Conservation (phyloP, 2,329 filamentous ascomycete species). For the Claviceps capensis region DNA sequence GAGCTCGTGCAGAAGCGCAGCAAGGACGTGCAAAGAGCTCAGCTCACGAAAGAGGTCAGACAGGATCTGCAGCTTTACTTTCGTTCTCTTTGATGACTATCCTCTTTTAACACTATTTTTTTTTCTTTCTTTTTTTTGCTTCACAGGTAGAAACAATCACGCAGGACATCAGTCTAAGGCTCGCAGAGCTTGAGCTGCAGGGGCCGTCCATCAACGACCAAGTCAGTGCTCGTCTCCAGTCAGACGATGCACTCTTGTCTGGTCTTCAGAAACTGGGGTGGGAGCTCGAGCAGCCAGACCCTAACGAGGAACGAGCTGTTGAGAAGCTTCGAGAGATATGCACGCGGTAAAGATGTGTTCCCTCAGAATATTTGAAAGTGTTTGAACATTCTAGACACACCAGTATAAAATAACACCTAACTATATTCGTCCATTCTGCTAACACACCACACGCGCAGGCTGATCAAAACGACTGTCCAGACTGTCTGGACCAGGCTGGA, state of each 20-base stretch:
- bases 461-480: conserved; percentile 45
- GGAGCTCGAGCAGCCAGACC: conserved; percentile 40
- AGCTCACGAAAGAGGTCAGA: conserved; percentile 28
- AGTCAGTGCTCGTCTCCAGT: conserved; percentile 35
- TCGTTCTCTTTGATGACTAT: background rate
- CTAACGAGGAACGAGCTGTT: conserved; percentile 37
- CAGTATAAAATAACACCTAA: background rate
- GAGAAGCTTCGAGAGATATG: conserved; percentile 44
- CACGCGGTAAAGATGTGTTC: conserved; percentile 29
- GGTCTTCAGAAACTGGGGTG: conserved; percentile 53
- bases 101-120: background rate
- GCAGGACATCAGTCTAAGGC: conserved; percentile 30
- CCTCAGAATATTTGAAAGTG: background rate
- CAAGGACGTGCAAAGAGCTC: conserved; percentile 24
- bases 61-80: background rate
- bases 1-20: conserved; percentile 16
- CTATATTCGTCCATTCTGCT: no score
- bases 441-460: conserved; percentile 26
- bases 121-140: background rate
- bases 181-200: conserved; percentile 38
- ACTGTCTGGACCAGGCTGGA: conserved; percentile 40
- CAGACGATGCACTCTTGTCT: conserved; percentile 51
- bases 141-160: conserved; percentile 34
- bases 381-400: no score
- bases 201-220: conserved; percentile 32